Base-by-base conservation (phyloP, 73 alveolate genomes). In the Tetrahymena malaccensis region DNA sequence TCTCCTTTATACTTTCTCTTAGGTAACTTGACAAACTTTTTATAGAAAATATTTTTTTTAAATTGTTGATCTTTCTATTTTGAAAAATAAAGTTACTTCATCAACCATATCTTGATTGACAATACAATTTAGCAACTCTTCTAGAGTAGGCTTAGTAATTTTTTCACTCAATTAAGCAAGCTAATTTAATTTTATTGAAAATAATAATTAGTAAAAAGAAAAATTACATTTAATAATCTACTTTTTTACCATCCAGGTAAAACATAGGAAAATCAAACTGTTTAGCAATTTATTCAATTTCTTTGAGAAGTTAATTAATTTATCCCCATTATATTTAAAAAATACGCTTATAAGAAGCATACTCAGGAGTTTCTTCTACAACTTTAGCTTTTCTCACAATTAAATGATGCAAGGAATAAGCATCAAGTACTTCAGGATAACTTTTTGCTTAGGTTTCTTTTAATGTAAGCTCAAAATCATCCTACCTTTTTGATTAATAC, bases 361-460 rank as follows among this genome's bases (percentile, higher is more conserved):
- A 97, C 94, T 97, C 99, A 43, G 98, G 98, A 2, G 99, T 55
- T 6, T 96, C 97, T 31, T 70, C 89, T 85, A 97, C 33, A 21
- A 96, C 96, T 83, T 94, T 56, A 1, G 98, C 98, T 55, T 96
- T 97, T 85, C 97, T 93, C 34, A 97, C 97, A 21, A 96, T 94
- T 70, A 97, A 97, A 43, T 94, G 94, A 85, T 96, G 99, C 93
- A 97, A 94, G 34, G 99, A 97, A 94, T 94, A 97, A 31, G 97
- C 94, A 94, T 97, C 99, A 96, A 97, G 93, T 40, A 97, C 97
- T 83, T 97, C 98, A 84, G 97, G 96, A 93, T 97, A 97, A 31
- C 96, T 83, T 40, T 98, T 94, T 55, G 96, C 97, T 27, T 97
- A 94, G 12, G 93, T 95, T 9, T 94, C 95, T 27, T 70, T 70